Evolutionary conservation across 2,329 filamentous ascomycete genomes (phyloP), one percentile per base, ranked within the genome.

Genomic region (Colletotrichum acutatum): DNA sequence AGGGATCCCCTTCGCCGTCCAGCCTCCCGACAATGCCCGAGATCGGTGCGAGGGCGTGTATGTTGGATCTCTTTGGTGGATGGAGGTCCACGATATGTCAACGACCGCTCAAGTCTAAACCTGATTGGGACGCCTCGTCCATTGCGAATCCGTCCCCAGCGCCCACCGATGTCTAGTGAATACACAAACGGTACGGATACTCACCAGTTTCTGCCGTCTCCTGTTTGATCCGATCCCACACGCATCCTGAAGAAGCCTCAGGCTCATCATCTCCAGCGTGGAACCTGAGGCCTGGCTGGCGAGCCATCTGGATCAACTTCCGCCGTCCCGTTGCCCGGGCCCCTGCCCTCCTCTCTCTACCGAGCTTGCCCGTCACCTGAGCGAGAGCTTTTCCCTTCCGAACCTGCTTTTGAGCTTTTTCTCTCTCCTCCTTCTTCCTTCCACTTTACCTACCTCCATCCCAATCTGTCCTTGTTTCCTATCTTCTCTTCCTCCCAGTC

Each of bases 361-460:
- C 74, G 74, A 75, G 74, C 72, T 72, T 61, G 71, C 71, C 70
- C 71, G 61, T 73, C 71, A 73, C 71, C 71, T 73, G 71, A 73
- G 71, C 68, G 52, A 72, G 71, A 74, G 79, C 79, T 79, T 78
- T 79, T 81, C 78, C 79, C 71, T 59, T 49, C 58, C 69, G 37
- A 49, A 54, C 37, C 54, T 60, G 65, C 65, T 60, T 67, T 76
- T 80, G 76, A 76, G 74, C 75, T 76, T 76, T 77, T 81, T 79
- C 80, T 81, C 79, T 83, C 80, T 82, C 82, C 82, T 81, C 80
- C 83, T 82, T 81, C 82, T 81, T 81, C 81, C 82, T 79, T 80
- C 71, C 75, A 75, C 68, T 66, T 74, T 73, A 71, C 65, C 68
- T 71, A 56, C 52, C 72, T 75, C 68, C 74, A 67, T 76, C 74